These are phyloP conservation scores for Stenogyne calaminthoides DNA, from an alignment of 305 asterid species.

Conservation along the genomic window DNA sequence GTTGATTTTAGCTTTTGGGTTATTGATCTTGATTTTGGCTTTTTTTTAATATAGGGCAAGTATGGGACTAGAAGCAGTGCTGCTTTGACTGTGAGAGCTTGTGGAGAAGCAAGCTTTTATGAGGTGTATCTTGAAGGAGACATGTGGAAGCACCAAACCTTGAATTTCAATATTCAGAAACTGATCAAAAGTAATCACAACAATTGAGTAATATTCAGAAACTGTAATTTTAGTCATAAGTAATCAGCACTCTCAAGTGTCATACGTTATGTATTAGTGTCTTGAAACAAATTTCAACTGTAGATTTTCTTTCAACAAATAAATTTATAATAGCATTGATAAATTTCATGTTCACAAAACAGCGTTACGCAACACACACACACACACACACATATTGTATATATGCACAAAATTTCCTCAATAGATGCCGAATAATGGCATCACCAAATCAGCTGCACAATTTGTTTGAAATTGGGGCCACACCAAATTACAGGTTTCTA, in stretches of 20 bases:
- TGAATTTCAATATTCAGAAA: constrained; percentile 44
- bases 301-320: not conserved
- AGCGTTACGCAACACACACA: not conserved
- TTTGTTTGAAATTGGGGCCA: not conserved
- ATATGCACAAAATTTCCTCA: no score
- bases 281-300: not conserved
- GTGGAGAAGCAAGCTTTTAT: constrained; percentile 57
- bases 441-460: not conserved
- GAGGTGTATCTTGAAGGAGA: constrained; percentile 55
- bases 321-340: not conserved
- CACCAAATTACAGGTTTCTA: no score
- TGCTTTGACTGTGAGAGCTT: constrained; percentile 49
- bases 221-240: constrained; percentile 11
- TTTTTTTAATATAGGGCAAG: constrained; percentile 46
- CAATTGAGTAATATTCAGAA: constrained; percentile 31
- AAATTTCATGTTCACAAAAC: not conserved
- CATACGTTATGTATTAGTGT: not conserved
- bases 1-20: not conserved
- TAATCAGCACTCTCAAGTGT: not conserved
- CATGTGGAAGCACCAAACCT: constrained; percentile 54
- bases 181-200: not conserved
- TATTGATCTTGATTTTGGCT: not conserved
- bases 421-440: no score
- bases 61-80: constrained; percentile 81
- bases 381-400: no score